Base-by-base conservation (phyloP, 441 rosid genomes). In the Iberis amara region DNA sequence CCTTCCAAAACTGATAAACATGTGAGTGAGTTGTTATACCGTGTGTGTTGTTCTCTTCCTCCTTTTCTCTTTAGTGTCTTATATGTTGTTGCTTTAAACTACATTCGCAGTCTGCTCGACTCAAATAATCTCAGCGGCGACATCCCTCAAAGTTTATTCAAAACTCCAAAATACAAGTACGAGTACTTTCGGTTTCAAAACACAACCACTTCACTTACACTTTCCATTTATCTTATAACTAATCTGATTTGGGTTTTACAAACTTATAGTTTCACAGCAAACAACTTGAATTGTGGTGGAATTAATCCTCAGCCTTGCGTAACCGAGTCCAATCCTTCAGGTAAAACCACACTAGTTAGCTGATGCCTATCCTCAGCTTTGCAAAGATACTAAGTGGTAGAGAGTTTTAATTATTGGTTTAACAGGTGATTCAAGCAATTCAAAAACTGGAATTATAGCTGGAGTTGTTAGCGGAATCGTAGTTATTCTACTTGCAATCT, bases 201-300 rank as follows among this genome's bases (percentile, higher is more conserved):
- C 32, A 36, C 52, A 13, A 39, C 11, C 28, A 38, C 21, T 18
- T 18, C 21, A 18, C 21, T 18, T 18, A 18, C 37, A 26, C 1
- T 14, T 42, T 27, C 10, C 18, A 27, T 33, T 18, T 40, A 54
- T 40, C 47, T 48, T 41, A 12, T 11, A 12, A 38, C 39, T 54
- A 45, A 47, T 37, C 61, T 48, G 11, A 56, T 48, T 27, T 72
- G 7, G 10, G 13, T 12, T 47, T 54, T 47, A 27, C 57, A 64
- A n/a, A 38, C 59, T 53, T 54, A 2, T 82, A 90, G 98, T 73
- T 87, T 87, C 68, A 71, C 90, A 8, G 89, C 76, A 56, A 90
- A 85, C 73, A 69, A 60, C 66, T 70, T 90, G 69, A 76, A 52
- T 45, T 90, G 98, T 69, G 92, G 86, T 60, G 30, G 38, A 60